These are phyloP conservation scores for Cenchrus americanus DNA, from an alignment of 176 grass and related monocot species.

Conservation along the genomic window DNA sequence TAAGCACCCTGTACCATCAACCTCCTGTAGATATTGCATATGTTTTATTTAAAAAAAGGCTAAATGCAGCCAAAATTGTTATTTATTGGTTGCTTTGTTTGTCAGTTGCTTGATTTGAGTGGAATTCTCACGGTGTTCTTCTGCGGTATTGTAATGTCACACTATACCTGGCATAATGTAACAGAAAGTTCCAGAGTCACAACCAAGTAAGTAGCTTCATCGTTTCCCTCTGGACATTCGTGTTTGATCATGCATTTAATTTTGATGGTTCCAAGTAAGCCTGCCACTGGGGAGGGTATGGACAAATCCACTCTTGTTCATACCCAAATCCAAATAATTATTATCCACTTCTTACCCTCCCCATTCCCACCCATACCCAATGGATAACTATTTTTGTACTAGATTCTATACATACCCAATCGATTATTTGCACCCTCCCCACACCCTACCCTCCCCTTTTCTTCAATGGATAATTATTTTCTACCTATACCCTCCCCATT, in stretches of 20 bases:
- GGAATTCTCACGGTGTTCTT: conserved; percentile 97
- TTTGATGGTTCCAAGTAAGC: neutral
- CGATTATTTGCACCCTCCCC: too few relatives aligned
- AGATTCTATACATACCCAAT: too few relatives aligned
- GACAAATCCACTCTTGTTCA: too few relatives aligned
- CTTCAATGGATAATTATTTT: too few relatives aligned
- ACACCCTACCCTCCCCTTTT: too few relatives aligned
- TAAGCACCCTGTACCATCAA: conserved; percentile 46
- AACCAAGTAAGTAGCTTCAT: conserved; percentile 71
- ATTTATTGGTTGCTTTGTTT: conserved; percentile 39
- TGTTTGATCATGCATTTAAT: conserved; percentile 27
- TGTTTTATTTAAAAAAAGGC: neutral
- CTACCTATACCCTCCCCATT: too few relatives aligned
- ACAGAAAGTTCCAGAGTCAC: conserved; percentile 97
- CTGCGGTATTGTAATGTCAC: conserved; percentile 91
- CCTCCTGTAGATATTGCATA: conserved; percentile 15
- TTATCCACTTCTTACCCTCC: too few relatives aligned
- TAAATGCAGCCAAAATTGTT: conserved; percentile 20
- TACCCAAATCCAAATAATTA: too few relatives aligned
- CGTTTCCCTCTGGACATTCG: conserved; percentile 22
- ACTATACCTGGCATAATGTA: conserved; percentile 99
- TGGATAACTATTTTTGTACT: too few relatives aligned
- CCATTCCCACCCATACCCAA: too few relatives aligned
- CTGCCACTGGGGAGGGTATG: too few relatives aligned
- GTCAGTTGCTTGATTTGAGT: conserved; percentile 86